Conservation (phyloP, 768 basidiomycete species). For the Trametes sanguinea region DNA sequence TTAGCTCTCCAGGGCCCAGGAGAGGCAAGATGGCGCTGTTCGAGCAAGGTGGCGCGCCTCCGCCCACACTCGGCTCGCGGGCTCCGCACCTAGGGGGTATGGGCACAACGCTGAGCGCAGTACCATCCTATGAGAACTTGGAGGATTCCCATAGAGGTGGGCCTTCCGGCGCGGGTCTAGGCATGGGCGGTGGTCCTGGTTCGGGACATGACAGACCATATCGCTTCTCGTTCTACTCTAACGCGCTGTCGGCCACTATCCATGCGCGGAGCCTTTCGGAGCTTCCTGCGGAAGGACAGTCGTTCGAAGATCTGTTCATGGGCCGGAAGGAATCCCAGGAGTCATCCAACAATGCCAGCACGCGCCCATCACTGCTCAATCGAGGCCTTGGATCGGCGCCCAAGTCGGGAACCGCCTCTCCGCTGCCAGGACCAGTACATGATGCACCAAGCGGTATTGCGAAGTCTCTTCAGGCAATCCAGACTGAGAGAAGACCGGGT, state of each 20-base stretch:
- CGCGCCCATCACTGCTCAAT: neutral
- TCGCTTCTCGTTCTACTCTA: constrained; percentile 98
- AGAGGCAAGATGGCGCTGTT: constrained; percentile 90
- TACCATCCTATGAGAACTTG: constrained; percentile 47
- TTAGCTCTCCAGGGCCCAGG: constrained; percentile 72
- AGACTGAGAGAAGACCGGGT: constrained; percentile 20
- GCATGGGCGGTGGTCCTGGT: constrained; percentile 18
- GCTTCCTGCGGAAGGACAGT: constrained; percentile 90
- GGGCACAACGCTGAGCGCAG: constrained; percentile 36
- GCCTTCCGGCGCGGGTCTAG: constrained; percentile 7
- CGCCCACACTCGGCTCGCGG: constrained; percentile 46
- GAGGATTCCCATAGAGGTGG: constrained; percentile 11
- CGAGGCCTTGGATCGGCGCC: constrained; percentile 14
- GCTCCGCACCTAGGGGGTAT: constrained; percentile 27
- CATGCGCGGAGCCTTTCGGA: constrained; percentile 93
- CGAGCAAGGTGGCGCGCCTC: constrained; percentile 51
- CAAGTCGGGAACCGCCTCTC: constrained; percentile 18
- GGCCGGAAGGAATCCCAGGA: constrained; percentile 39
- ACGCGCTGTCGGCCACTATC: constrained; percentile 87
- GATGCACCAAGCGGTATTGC: constrained; percentile 11
- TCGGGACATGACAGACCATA: constrained; percentile 81
- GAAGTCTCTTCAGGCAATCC: constrained; percentile 18
- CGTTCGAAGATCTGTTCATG: constrained; percentile 87
- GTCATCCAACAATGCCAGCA: neutral
- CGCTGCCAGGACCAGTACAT: constrained; percentile 12